Conservation (phyloP, 441 rosid species). For the Gossypium gossypioides region DNA sequence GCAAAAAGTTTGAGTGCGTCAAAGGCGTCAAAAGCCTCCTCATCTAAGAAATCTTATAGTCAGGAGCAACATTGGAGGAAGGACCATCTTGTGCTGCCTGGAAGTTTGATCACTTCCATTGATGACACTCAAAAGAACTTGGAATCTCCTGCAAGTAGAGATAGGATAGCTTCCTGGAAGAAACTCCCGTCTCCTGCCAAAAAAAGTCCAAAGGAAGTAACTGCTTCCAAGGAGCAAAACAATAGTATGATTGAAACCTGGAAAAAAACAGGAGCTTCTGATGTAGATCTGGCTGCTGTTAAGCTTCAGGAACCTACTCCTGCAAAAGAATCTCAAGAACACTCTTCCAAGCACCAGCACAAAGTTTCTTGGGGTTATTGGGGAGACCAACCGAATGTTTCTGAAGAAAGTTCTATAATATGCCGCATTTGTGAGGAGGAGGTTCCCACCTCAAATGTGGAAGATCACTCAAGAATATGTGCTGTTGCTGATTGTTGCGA, state of each 20-base stretch:
- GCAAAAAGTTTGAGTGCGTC: conserved; percentile 56
- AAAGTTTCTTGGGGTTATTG: conserved; percentile 89
- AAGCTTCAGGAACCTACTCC: conserved; percentile 41
- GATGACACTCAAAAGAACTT: conserved; percentile 39
- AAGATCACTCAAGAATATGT: conserved; percentile 92
- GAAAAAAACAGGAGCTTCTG: conserved; percentile 37
- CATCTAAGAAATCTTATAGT: conserved; percentile 76
- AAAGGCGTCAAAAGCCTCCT: conserved; percentile 41
- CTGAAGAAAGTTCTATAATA: conserved; percentile 77
- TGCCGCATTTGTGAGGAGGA: conserved; percentile 98
- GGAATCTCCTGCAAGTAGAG: conserved; percentile 57
- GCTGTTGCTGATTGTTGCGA: conserved; percentile 89
- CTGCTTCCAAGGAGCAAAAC: conserved; percentile 38
- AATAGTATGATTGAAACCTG: conserved; percentile 45
- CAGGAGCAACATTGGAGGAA: conserved; percentile 88
- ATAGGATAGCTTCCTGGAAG: conserved; percentile 86
- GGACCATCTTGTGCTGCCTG: conserved; percentile 37
- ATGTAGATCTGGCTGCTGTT: conserved; percentile 31
- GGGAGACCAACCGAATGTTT: conserved; percentile 61
- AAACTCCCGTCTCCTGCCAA: conserved; percentile 71
- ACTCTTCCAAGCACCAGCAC: conserved; percentile 65
- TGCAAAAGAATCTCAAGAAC: conserved; percentile 52
- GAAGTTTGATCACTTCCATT: conserved; percentile 27
- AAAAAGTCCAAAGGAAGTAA: conserved; percentile 47
- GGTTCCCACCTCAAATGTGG: conserved; percentile 75